These are phyloP conservation scores for Zygotorulaspora chibaensis DNA, from an alignment of 805 yeast species.

Conservation along the genomic window DNA sequence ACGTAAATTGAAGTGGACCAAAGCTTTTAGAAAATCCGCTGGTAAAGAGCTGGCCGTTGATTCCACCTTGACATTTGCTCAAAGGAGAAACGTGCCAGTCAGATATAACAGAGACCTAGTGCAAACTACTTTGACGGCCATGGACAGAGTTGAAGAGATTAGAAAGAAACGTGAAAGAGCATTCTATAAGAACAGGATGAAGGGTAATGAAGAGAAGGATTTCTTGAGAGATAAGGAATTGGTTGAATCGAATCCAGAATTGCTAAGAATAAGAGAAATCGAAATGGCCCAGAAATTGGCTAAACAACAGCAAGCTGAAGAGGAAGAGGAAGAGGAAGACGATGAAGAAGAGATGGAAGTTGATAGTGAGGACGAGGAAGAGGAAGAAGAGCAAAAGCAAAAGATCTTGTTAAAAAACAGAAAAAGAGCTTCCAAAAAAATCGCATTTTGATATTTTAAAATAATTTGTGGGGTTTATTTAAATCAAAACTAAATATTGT, in stretches of 20 bases:
- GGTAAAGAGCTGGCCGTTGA: conserved; percentile 98
- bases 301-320: conserved; percentile 55
- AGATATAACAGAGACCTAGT: conserved; percentile 96
- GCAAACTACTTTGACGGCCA: conserved; percentile 87
- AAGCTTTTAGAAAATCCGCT: conserved; percentile 98
- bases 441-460: conserved; percentile 29
- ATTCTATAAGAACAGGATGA: conserved; percentile 99
- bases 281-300: conserved; percentile 77
- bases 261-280: conserved; percentile 88
- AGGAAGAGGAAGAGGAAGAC: conserved; percentile 42
- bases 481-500: background rate
- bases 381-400: conserved; percentile 46
- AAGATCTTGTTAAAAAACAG: conserved; percentile 59
- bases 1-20: conserved; percentile 96
- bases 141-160: conserved; percentile 94
- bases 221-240: conserved; percentile 81
- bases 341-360: conserved; percentile 45
- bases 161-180: conserved; percentile 96
- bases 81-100: conserved; percentile 96
- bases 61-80: conserved; percentile 91
- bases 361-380: conserved; percentile 48
- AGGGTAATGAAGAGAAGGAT: conserved; percentile 87
- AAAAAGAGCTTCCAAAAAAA: conserved; percentile 43
- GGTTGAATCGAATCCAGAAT: conserved; percentile 83
- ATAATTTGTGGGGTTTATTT: conserved; percentile 1